phyloP scores from a whole-genome alignment of 352 stramenopile genomes.

The Phytophthora syringae region DNA sequence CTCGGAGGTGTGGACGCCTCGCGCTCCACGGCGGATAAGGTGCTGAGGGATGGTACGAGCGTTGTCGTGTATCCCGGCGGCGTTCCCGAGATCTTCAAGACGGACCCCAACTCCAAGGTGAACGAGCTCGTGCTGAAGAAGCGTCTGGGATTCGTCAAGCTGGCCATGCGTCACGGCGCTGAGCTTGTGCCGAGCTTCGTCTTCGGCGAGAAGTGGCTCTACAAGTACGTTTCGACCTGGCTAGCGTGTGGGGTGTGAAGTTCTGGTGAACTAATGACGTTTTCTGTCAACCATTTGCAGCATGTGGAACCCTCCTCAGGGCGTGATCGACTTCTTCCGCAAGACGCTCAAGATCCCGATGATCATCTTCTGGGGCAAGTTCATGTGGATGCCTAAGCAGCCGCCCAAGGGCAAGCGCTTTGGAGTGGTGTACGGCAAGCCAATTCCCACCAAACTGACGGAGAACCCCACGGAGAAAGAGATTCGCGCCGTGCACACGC shows the following conservation, averaged over 20 bases:
- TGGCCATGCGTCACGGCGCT: constrained; percentile 77
- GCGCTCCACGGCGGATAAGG: constrained; percentile 74
- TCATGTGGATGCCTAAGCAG: constrained; percentile 78
- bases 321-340: constrained; percentile 64
- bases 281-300: constrained; percentile 27
- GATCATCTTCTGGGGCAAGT: constrained; percentile 83
- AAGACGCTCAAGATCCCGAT: constrained; percentile 79
- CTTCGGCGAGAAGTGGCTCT: constrained; percentile 84
- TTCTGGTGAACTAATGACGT: constrained; percentile 4
- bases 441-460: constrained; percentile 59
- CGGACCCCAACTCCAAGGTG: constrained; percentile 74
- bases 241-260: not conserved
- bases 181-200: constrained; percentile 82
- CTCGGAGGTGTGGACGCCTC: constrained; percentile 79
- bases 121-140: constrained; percentile 81
- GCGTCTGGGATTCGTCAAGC: constrained; percentile 83
- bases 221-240: constrained; percentile 50
- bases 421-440: constrained; percentile 79
- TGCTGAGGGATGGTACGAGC: constrained; percentile 69
- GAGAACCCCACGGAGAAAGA: constrained; percentile 72
- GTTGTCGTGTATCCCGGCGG: constrained; percentile 80
- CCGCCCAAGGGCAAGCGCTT: constrained; percentile 69
- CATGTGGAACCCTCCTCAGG: constrained; percentile 72
- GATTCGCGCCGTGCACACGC: constrained; percentile 51
- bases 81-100: constrained; percentile 81